Conservation (phyloP, 176 grass and related monocot genomes). For the Stipa capillata region DNA sequence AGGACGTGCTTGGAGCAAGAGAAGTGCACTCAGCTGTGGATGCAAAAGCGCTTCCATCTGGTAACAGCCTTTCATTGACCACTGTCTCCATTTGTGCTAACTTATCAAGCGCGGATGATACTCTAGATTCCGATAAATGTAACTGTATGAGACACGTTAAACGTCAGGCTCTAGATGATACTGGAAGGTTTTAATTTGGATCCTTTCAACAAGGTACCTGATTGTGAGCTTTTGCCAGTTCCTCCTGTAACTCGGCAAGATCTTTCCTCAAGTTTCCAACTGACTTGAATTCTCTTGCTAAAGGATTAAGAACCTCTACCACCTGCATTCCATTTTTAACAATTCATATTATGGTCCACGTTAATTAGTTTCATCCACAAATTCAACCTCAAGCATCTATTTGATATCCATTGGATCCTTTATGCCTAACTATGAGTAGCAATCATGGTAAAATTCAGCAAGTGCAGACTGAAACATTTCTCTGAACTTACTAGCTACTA, state of each 20-base stretch:
- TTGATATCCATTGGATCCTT: too few species aligned
- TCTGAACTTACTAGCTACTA: neutral
- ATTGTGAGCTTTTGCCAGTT: slow-evolving; percentile 57
- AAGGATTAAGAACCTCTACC: slow-evolving; percentile 83
- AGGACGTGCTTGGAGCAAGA: slow-evolving; percentile 59
- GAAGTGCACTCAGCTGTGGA: slow-evolving; percentile 27
- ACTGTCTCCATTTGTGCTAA: slow-evolving; percentile 77
- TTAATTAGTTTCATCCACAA: neutral
- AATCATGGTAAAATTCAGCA: neutral
- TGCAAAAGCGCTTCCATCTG: slow-evolving; percentile 29
- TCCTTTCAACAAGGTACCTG: slow-evolving; percentile 41
- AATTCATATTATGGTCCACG: neutral
- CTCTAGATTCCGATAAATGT: slow-evolving; percentile 68
- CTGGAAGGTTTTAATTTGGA: neutral
- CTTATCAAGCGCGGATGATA: slow-evolving; percentile 64
- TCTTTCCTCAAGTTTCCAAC: slow-evolving; percentile 89
- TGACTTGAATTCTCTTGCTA: slow-evolving; percentile 89
- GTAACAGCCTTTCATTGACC: slow-evolving; percentile 57
- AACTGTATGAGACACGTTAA: slow-evolving; percentile 30
- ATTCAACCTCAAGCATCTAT: neutral
- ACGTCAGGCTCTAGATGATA: neutral
- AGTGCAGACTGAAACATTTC: neutral
- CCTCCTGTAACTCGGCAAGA: slow-evolving; percentile 66
- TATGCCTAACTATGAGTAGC: too few species aligned
- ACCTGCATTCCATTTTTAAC: slow-evolving; percentile 41